These are phyloP conservation scores for Wickerhamiella galacta DNA, from an alignment of 805 yeast genomes.

Conservation along the genomic window DNA sequence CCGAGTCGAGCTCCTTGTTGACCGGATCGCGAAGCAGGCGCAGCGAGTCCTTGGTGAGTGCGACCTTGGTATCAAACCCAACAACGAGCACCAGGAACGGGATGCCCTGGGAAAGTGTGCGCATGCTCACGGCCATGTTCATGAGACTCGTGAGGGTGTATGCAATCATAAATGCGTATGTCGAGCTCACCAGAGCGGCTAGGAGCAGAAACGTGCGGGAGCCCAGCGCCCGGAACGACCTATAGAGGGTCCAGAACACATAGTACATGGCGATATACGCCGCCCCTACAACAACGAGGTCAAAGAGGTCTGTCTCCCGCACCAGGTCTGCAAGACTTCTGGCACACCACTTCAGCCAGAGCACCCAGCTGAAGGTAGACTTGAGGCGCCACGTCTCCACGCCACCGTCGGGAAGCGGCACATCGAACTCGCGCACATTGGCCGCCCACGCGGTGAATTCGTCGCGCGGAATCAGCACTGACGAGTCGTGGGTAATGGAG, in stretches of 20 bases:
- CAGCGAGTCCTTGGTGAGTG: conserved; percentile 35
- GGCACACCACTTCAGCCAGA: conserved; percentile 1
- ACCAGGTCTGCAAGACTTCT: conserved; percentile 20
- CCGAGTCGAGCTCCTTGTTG: conserved; percentile 22
- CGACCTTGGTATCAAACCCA: conserved; percentile 77
- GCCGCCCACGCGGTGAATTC: conserved; percentile 19
- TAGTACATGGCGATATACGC: conserved; percentile 84
- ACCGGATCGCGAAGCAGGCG: conserved; percentile 18
- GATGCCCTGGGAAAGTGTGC: conserved; percentile 72
- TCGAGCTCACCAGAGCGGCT: conserved; percentile 60
- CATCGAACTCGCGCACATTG: conserved; percentile 14
- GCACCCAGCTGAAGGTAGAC: conserved; percentile 18
- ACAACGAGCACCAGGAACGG: conserved; percentile 86
- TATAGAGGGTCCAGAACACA: conserved; percentile 56
- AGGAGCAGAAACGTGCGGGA: conserved; percentile 79
- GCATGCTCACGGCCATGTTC: conserved; percentile 46
- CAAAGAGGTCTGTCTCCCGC: conserved; percentile 69
- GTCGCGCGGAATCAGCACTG: conserved; percentile 11
- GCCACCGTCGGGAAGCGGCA: conserved; percentile 19
- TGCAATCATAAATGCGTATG: conserved; percentile 72
- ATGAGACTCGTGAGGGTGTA: conserved; percentile 42
- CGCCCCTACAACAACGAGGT: conserved; percentile 55
- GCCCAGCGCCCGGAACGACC: conserved; percentile 61
- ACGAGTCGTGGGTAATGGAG: conserved; percentile 26
- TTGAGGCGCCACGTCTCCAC: conserved; percentile 25